These are phyloP conservation scores for Exophiala sp. DNA, from an alignment of 2,329 filamentous ascomycete species.

Conservation along the genomic window DNA sequence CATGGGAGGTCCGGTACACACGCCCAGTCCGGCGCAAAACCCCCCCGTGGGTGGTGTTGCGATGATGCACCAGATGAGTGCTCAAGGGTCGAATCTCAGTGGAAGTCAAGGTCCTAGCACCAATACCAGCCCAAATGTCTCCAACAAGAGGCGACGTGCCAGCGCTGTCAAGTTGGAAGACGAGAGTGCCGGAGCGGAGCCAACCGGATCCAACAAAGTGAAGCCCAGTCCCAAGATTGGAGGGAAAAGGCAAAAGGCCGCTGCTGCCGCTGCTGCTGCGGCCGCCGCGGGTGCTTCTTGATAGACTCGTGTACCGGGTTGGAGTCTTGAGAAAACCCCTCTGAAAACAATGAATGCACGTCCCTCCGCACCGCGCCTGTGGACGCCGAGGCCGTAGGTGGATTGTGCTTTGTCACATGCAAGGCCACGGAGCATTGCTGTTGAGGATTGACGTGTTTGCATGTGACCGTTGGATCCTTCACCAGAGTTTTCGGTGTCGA, in stretches of 20 bases:
- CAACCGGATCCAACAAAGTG: conserved; percentile 38
- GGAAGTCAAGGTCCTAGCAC: conserved; percentile 48
- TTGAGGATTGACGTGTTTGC: too few species aligned
- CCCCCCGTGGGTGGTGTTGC: conserved; percentile 43
- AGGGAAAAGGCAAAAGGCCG: conserved; percentile 44
- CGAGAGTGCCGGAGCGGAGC: conserved; percentile 49
- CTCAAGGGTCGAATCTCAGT: conserved; percentile 50
- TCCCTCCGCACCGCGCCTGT: too few species aligned
- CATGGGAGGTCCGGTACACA: conserved; percentile 47
- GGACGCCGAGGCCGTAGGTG: too few species aligned
- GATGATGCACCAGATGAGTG: conserved; percentile 54
- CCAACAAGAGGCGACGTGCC: conserved; percentile 51
- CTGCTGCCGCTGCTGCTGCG: conserved; percentile 20
- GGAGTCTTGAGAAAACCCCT: too few species aligned
- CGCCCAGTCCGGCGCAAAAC: conserved; percentile 42
- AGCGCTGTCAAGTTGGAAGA: conserved; percentile 56
- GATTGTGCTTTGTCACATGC: too few species aligned
- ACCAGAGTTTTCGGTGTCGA: conserved; percentile 1
- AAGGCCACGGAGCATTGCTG: background rate
- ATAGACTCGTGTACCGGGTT: background rate
- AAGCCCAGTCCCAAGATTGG: conserved; percentile 44
- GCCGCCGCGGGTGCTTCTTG: conserved; percentile 27
- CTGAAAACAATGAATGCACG: too few species aligned
- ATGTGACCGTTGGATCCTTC: too few species aligned
- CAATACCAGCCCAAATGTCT: conserved; percentile 58